Percentiles rank a stretch among this genome's conserved stretches.
These are phyloP conservation scores for Trametes polyzona DNA, from an alignment of 1,284 basidiomycete genomes.

Conservation along the genomic window DNA sequence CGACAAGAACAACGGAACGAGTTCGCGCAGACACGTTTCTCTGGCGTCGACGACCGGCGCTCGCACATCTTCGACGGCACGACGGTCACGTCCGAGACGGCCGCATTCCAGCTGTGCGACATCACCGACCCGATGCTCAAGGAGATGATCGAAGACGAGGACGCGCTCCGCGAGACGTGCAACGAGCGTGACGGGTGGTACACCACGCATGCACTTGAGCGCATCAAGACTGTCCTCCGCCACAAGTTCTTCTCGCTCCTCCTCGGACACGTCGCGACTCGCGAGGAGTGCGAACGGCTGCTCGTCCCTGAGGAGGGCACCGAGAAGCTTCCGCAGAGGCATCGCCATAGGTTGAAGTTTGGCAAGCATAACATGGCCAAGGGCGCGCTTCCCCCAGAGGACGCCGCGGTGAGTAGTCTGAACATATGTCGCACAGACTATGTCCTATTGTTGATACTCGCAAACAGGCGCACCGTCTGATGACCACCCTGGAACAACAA, in stretches of 20 bases:
- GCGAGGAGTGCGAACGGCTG: slow-evolving; percentile 72
- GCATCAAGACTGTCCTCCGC: slow-evolving; percentile 83
- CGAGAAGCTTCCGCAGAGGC: slow-evolving; percentile 42
- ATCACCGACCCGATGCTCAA: slow-evolving; percentile 84
- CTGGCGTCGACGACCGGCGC: slow-evolving; percentile 24
- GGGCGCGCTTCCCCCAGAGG: slow-evolving; percentile 77
- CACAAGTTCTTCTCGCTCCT: slow-evolving; percentile 88
- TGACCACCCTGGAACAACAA: slow-evolving; percentile 60
- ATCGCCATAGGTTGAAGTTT: slow-evolving; percentile 49
- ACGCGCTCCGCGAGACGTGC: slow-evolving; percentile 68
- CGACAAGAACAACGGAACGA: slow-evolving; percentile 56
- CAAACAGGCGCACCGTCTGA: slow-evolving; percentile 32
- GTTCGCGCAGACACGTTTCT: slow-evolving; percentile 32
- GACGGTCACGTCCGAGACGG: slow-evolving; percentile 77
- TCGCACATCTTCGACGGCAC: slow-evolving; percentile 92
- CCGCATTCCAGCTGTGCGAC: slow-evolving; percentile 93
- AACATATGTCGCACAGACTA: not conserved
- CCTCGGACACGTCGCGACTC: slow-evolving; percentile 69
- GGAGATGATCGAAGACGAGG: slow-evolving; percentile 76
- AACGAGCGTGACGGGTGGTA: slow-evolving; percentile 90
- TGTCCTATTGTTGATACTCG: not conserved
- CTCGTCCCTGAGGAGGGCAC: slow-evolving; percentile 53
- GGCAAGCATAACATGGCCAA: slow-evolving; percentile 87
- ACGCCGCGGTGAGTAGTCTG: slow-evolving; percentile 77
- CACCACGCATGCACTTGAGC: slow-evolving; percentile 70